Base-by-base conservation (phyloP, 441 rosid species). In the Bocquillonia castaneifolia region DNA sequence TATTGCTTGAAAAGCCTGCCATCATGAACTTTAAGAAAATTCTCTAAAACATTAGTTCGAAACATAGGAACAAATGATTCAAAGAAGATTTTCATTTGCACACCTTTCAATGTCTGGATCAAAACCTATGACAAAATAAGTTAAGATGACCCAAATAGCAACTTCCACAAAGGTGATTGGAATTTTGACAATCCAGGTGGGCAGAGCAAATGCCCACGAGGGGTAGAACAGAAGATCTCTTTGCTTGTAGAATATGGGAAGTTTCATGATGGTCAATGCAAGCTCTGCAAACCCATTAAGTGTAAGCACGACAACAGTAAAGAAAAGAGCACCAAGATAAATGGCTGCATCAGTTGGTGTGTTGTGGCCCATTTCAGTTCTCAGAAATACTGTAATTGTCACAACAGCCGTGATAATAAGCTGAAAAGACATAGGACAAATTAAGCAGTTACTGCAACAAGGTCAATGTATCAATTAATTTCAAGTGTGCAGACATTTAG, bases 191-290 rank as follows among this genome's bases (percentile, higher is more conserved):
- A 93, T 79, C 88, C 92, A 88, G 54, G 88, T 71, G 29, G 99
- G 97, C 51, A 89, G 73, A 64, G 91, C 86, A 78, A 86, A 93
- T 34, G 97, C 91, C 99, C 99, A 93, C 9, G 96, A 34, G 68
- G 98, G 97, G 73, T 77, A 93, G 81, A 91, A 93, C 42, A 87
- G 84, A 64, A 83, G 74, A 76, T 93, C 95, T 64, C 95, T 84
- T 74, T 93, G 98, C 85, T 93, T 93, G 87, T 83, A 93, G 74
- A 93, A 93, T 74, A 93, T 90, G 12, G 92, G 87, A 62, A 91
- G 91, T 44, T 91, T 91, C 83, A 83, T 64, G 70, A 84, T 86
- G 52, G 93, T 80, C 94, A 93, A 70, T 7, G 88, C 70, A 7
- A 93, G 82, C 81, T 93, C 98, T 40, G 97, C 81, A 76, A 90